phyloP scores from a whole-genome alignment of 805 yeast genomes.

The Monosporozyma servazzii region DNA sequence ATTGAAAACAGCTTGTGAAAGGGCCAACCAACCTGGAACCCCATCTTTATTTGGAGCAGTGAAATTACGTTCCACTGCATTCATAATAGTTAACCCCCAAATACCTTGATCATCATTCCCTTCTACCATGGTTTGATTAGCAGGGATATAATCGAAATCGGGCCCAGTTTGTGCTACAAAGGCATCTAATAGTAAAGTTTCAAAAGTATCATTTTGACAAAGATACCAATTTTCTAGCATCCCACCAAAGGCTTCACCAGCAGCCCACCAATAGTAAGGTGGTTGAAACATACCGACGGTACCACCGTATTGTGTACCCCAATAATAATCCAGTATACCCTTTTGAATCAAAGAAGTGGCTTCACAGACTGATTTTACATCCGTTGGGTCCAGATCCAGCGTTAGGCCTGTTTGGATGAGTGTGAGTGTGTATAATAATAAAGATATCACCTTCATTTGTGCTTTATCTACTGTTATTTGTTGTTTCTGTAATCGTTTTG shows the following conservation, averaged over 20 bases:
- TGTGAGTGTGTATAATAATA: too few relatives aligned
- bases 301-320: conserved; percentile 52
- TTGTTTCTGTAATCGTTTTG: too few relatives aligned
- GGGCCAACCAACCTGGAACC: conserved; percentile 42
- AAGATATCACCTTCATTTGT: too few relatives aligned
- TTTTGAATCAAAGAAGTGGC: conserved; percentile 49
- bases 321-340: conserved; percentile 62
- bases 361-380: conserved; percentile 40
- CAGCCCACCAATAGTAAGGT: conserved; percentile 86
- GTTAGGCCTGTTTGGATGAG: conserved; percentile 11
- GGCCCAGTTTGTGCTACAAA: conserved; percentile 34
- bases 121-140: conserved; percentile 55
- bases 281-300: conserved; percentile 58
- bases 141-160: conserved; percentile 48
- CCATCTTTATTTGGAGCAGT: conserved; percentile 36
- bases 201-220: conserved; percentile 60
- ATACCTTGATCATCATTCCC: conserved; percentile 70
- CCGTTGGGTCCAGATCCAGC: conserved; percentile 33
- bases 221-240: conserved; percentile 65
- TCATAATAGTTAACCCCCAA: conserved; percentile 58
- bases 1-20: conserved; percentile 50
- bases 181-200: conserved; percentile 48
- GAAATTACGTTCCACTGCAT: conserved; percentile 52
- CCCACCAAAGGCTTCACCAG: conserved; percentile 67
- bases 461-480: too few relatives aligned